Conservation (phyloP, 106 monocot genomes). For the Dendrobium officinale region DNA sequence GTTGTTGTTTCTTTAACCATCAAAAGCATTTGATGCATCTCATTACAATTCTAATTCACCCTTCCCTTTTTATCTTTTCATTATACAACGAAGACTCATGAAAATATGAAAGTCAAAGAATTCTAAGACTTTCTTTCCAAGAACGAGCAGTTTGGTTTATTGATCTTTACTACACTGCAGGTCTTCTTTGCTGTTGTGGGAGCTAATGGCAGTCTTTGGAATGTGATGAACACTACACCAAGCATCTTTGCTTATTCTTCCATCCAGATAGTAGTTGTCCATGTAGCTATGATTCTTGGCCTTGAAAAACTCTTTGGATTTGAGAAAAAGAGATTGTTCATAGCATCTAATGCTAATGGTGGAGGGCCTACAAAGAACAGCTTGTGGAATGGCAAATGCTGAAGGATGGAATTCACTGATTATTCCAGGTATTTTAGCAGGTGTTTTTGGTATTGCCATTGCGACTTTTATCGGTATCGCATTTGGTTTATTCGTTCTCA, state of each 20-base stretch:
- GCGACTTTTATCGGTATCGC: constrained; percentile 79
- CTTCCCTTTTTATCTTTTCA: too few relatives aligned
- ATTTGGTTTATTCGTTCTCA: constrained; percentile 48
- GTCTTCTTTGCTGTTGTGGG: constrained; percentile 88
- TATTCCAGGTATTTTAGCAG: constrained; percentile 72
- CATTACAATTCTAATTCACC: too few relatives aligned
- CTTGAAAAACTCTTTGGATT: constrained; percentile 57
- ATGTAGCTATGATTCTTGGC: constrained; percentile 50
- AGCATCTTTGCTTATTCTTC: constrained; percentile 61
- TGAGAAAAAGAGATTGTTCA: constrained; percentile 51
- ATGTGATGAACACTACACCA: constrained; percentile 72
- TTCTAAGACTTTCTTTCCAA: too few relatives aligned
- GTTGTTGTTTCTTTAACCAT: too few relatives aligned
- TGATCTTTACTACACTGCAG: constrained; percentile 18
- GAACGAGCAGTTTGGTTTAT: background rate
- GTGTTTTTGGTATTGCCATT: constrained; percentile 78
- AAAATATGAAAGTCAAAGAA: too few relatives aligned
- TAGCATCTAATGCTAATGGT: constrained; percentile 86
- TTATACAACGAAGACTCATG: too few relatives aligned
- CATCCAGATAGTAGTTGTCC: constrained; percentile 58
- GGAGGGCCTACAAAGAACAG: constrained; percentile 78
- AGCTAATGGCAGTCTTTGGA: constrained; percentile 72
- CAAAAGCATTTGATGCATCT: too few relatives aligned
- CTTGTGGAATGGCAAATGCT: constrained; percentile 87
- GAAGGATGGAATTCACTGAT: constrained; percentile 81